Evolutionary conservation across 169 alveolate genomes (phyloP), one percentile per base, ranked within the genome.

Genomic region (Cryptosporidium xiaoi): DNA sequence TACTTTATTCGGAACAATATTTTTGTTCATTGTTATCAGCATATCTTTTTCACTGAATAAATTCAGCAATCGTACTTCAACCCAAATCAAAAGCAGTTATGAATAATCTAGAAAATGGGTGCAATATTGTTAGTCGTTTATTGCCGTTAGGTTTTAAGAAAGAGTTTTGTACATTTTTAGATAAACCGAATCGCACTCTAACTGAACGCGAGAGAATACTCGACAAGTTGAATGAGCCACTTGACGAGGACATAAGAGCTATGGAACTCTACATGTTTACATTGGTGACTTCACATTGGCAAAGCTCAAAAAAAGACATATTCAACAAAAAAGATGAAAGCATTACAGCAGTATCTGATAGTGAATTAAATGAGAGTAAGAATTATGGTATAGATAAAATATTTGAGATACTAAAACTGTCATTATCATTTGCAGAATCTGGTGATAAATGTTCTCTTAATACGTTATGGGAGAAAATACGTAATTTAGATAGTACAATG

Each of bases 261-360:
- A n/a, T 77, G 13, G 87, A 77, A 29, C 40, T 60, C 18, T 77
- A 77, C 56, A 77, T 77, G 87, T 77, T 77, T 77, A 66, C 77
- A n/a, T 77, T 77, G 34, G 87, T 77, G 2, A 34, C 64, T 13
- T 77, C 87, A n/a, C 87, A 77, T 16, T 77, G 87, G 87, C 58
- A 64, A 60, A 40, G 71, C 15, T 77, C 87, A 13, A 40, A 71
- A 20, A 69, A 53, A 33, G 40, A 69, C 16, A 69, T 69, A 16
- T 60, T 60, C 3, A 66, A 10, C 31, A 12, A 12, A 31, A 34
- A 24, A n/a, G 82, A 18, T 8, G 31, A 31, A 18, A 15, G 6
- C 29, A 65, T 31, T 20, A 48, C 20, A 24, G 51, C 33, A 40
- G 40, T 20, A 27, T 27, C 64, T 13, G 13, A 44, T 40, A 36